phyloP scores from a whole-genome alignment of 2,329 filamentous ascomycete species.

The Ophiostoma sp. region DNA sequence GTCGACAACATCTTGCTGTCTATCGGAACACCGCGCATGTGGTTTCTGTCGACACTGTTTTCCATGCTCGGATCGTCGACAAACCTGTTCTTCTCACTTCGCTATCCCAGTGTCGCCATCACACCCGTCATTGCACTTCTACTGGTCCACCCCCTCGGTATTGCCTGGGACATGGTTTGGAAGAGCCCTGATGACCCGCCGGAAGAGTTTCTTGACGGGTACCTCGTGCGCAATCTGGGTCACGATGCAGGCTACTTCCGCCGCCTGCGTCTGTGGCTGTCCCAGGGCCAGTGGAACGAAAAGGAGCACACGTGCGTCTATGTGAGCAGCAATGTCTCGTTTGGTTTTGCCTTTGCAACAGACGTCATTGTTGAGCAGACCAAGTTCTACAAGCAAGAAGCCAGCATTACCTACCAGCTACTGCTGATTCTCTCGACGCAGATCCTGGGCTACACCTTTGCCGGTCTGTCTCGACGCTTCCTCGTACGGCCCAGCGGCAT shows the following conservation, averaged over 20 bases:
- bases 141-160: constrained; percentile 76
- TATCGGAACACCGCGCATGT: constrained; percentile 85
- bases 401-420: constrained; percentile 70
- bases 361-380: constrained; percentile 89
- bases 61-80: constrained; percentile 75
- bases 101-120: constrained; percentile 86
- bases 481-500: constrained; percentile 80
- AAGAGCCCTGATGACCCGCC: constrained; percentile 56
- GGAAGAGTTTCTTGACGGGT: constrained; percentile 44
- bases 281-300: constrained; percentile 77
- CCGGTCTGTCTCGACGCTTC: constrained; percentile 73
- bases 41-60: constrained; percentile 73
- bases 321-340: constrained; percentile 83
- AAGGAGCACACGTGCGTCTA: constrained; percentile 87
- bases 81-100: constrained; percentile 81
- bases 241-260: constrained; percentile 31
- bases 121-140: constrained; percentile 82
- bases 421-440: constrained; percentile 81
- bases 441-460: constrained; percentile 80
- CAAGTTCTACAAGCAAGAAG: constrained; percentile 79
- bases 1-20: constrained; percentile 72
- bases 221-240: constrained; percentile 28
- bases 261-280: constrained; percentile 64
- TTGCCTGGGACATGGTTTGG: constrained; percentile 68
- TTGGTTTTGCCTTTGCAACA: constrained; percentile 83